Evolutionary conservation across 163 green algal genomes (phyloP).

Genomic region (Chlorella variabilis): DNA sequence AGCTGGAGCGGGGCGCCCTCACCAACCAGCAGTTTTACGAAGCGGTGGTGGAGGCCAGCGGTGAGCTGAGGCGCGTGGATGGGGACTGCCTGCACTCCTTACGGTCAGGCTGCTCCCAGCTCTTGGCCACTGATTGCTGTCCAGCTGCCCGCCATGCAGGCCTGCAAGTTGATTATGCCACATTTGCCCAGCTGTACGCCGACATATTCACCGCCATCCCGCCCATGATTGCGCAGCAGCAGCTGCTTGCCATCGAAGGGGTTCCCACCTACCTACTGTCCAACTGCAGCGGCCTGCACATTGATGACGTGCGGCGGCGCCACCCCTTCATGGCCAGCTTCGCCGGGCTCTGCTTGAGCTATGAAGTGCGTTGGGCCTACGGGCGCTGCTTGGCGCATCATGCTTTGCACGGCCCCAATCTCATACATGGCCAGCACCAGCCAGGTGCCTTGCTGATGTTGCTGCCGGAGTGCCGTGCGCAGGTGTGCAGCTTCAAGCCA

Average conservation of each 20-base stretch:
- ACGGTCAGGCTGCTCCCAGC: too few species aligned
- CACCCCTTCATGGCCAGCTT: constrained; percentile 24
- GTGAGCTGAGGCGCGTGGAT: neutral
- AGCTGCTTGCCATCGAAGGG: neutral
- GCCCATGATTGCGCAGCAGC: constrained; percentile 18
- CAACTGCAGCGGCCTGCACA: constrained; percentile 34
- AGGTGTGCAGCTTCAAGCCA: constrained; percentile 30
- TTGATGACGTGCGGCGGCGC: neutral
- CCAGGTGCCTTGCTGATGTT: neutral
- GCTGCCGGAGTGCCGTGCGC: neutral
- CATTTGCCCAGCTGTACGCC: constrained; percentile 20
- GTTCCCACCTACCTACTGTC: constrained; percentile 6
- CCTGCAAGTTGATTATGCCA: neutral
- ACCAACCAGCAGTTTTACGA: constrained; percentile 15
- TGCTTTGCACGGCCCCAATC: too few species aligned
- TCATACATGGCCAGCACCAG: too few species aligned
- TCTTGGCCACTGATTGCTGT: too few species aligned
- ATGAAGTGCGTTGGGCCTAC: constrained; percentile 18
- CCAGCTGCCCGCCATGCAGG: constrained; percentile 1
- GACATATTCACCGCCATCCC: constrained; percentile 22
- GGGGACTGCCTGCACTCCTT: neutral
- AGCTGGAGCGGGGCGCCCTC: constrained; percentile 27
- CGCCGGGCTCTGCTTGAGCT: constrained; percentile 4
- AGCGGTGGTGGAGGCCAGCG: neutral
- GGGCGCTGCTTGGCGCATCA: too few species aligned